Evolutionary conservation across 371 early-diverging fungal species (phyloP).

Genomic region (Zychaea mexicana): DNA sequence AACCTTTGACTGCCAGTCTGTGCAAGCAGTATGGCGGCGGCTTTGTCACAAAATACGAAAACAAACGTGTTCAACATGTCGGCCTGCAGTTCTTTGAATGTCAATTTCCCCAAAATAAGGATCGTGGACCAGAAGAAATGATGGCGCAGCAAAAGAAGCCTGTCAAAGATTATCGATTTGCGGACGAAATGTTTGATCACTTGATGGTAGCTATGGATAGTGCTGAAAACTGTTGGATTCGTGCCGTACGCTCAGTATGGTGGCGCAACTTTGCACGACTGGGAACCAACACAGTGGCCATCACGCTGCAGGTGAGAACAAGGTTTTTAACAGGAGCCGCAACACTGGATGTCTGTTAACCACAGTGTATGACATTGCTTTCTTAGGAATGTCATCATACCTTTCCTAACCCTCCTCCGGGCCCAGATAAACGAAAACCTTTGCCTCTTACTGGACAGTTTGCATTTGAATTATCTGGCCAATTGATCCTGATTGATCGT

Average conservation of each 20-base stretch:
- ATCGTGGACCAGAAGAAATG: slow-evolving; percentile 39
- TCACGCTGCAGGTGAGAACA: slow-evolving; percentile 37
- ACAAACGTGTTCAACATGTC: slow-evolving; percentile 31
- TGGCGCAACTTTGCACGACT: slow-evolving; percentile 51
- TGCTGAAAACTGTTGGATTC: slow-evolving; percentile 46
- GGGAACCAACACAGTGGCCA: slow-evolving; percentile 32
- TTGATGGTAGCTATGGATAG: slow-evolving; percentile 35
- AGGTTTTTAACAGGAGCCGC: background rate
- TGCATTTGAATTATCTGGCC: slow-evolving; percentile 54
- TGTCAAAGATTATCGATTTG: slow-evolving; percentile 53
- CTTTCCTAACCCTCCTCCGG: slow-evolving; percentile 22
- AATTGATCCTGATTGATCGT: slow-evolving; percentile 39
- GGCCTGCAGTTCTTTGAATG: slow-evolving; percentile 47
- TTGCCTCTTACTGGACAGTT: slow-evolving; percentile 44
- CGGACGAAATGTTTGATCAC: slow-evolving; percentile 49
- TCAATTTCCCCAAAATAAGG: slow-evolving; percentile 38
- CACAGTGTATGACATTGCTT: background rate
- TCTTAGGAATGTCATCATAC: slow-evolving; percentile 30
- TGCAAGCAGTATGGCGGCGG: slow-evolving; percentile 40
- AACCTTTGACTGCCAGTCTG: slow-evolving; percentile 42
- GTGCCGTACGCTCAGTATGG: slow-evolving; percentile 36
- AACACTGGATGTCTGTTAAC: background rate
- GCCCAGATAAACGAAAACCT: slow-evolving; percentile 14
- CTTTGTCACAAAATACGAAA: slow-evolving; percentile 38
- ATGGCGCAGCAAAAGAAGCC: slow-evolving; percentile 33